Evolutionary conservation across 371 early-diverging fungal species (phyloP), one percentile per base, ranked within the genome.

Genomic region (Chytridium lagenaria): DNA sequence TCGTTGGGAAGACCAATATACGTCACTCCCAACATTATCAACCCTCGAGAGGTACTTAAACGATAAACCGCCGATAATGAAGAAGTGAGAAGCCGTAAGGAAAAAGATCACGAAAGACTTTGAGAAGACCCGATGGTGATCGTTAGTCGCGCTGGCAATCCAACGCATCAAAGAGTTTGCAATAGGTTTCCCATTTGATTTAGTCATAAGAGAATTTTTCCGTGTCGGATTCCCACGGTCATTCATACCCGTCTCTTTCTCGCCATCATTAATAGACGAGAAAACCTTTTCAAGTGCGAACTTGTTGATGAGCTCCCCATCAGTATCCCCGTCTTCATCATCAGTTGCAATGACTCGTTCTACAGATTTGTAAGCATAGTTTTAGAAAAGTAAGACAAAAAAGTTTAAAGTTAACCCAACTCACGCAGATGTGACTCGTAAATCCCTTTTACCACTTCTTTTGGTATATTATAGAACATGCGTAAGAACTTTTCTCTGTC

Each of bases 401-500:
- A n/a, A n/a, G n/a, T 64, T 2, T 19, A 64, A 44, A 12, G 44
- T 7, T 44, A 22, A 52, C 23, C 5, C 23, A n/a, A 38, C 77
- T 72, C 28, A 72, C 78, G 64, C 2, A 71, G 26, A 57, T 79
- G 75, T 16, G 76, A 38, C 23, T 71, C 71, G 65, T 82, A 67
- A 31, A 82, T 81, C 1, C 70, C 79, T 50, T 69, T 74, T 5
- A 79, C 78, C 1, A 79, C 75, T 16, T 79, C 78, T 37, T 77
- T 77, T 2, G 77, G 77, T 15, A 77, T 77, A 37, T 77, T 74
- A 50, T 69, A 77, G 61, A 77, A 77, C 72, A 77, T 77, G 12
- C 40, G 31, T 28, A 78, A 33, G 59, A 76, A 77, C 44, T 66
- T 38, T 28, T 72, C 50, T 55, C 75, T 44, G 50, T 61, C 70